Percentiles rank a stretch among this genome's conserved stretches.
Conservation (phyloP, 1,139 yeast species). For the Meyerozyma sp. region DNA sequence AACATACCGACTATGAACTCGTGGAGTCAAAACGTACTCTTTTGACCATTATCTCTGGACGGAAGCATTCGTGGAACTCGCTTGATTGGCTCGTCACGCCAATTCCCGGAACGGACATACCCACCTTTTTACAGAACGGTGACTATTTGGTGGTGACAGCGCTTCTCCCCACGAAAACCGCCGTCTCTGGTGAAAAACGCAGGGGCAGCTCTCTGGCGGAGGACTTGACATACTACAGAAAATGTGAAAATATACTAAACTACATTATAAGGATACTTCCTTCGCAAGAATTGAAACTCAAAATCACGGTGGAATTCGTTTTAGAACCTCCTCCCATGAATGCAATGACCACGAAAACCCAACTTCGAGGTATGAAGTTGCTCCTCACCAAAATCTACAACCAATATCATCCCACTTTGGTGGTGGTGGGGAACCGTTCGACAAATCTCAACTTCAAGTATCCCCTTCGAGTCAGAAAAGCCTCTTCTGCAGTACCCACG, state of each 20-base stretch:
- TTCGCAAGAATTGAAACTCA: conserved; percentile 27
- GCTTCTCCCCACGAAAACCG: conserved; percentile 26
- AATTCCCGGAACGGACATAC: conserved; percentile 5
- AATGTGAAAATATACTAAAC: conserved; percentile 35
- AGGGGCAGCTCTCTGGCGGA: conserved; percentile 12
- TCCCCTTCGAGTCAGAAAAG: conserved; percentile 26
- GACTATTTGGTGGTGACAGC: conserved; percentile 30
- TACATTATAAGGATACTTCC: conserved; percentile 31
- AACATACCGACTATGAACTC: conserved; percentile 27
- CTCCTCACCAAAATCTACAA: conserved; percentile 32
- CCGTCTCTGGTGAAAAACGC: conserved; percentile 12
- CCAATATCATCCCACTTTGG: conserved; percentile 39
- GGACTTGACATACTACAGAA: conserved; percentile 25
- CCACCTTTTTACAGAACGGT: conserved; percentile 29
- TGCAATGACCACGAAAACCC: background rate
- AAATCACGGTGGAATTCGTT: conserved; percentile 53
- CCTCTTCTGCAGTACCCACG: conserved; percentile 1
- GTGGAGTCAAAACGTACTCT: conserved; percentile 23
- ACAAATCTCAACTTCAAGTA: conserved; percentile 41
- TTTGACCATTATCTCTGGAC: conserved; percentile 34
- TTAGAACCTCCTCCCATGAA: conserved; percentile 8
- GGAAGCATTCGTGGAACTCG: conserved; percentile 43
- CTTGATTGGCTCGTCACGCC: conserved; percentile 32
- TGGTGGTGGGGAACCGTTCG: conserved; percentile 31
- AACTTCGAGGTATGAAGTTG: conserved; percentile 24